Evolutionary conservation across 306 rosid genomes (phyloP), one percentile per base, ranked within the genome.

Genomic region (Oxytropis ochrocephala): DNA sequence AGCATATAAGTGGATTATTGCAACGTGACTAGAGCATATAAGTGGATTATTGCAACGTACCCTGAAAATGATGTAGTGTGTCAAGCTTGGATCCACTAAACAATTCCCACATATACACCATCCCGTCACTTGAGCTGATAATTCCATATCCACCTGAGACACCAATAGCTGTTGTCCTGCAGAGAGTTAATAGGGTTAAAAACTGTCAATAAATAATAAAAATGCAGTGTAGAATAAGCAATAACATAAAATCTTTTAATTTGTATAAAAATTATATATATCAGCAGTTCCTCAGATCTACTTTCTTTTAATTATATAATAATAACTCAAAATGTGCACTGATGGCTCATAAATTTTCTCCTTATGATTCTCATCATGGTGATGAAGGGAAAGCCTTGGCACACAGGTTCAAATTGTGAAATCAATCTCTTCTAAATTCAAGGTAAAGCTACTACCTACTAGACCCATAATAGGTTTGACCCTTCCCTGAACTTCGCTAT

Each of bases 101-200:
- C 76, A 92, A 60, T 55, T 88, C 96, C 93, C 98, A 92, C 77
- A 74, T 54, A 52, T 83, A 82, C 65, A 86, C 96, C 43, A 67
- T 67, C 47, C 96, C 98, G 12, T 88, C 92, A 70, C 69, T 36
- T 1, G 92, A 81, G 52, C 92, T 74, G 10, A 83, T 75, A 68
- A 92, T 81, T 43, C 98, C 98, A 43, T 76, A 81, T 51, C 91
- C 85, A 76, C 81, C 81, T 21, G 83, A 89, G 69, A 91, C 86
- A 43, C 96, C 91, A 55, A 80, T 69, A 2, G 75, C 82, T 67
- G 83, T 67, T 72, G 86, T 78, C 63, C 98, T 92, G 86, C 80
- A 36, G n/a, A 36, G 62, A 38, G 21, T 49, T 27, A 19, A 69
- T 59, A 17, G 18, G 1, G 68, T 65, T 64, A 13, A 38, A 50